phyloP scores from a whole-genome alignment of 805 yeast species.

The Ogataea siamensis region DNA sequence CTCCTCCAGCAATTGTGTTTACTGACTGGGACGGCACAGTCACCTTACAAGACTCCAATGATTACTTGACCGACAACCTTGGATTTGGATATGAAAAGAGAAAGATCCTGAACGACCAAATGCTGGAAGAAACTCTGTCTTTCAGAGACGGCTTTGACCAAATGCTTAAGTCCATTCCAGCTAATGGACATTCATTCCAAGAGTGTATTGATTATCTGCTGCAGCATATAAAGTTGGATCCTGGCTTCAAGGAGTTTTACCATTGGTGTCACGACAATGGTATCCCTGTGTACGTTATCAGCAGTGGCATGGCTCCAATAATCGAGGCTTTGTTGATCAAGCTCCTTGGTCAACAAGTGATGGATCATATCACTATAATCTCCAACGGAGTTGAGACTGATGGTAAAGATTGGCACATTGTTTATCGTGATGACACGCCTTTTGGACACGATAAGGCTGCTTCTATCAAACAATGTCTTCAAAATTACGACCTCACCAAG shows the following conservation, averaged over 20 bases:
- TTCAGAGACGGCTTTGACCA: constrained; percentile 81
- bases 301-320: constrained; percentile 92
- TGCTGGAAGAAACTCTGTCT: constrained; percentile 62
- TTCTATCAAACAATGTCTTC: constrained; percentile 56
- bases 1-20: constrained; percentile 69
- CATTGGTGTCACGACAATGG: constrained; percentile 69
- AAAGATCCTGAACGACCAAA: constrained; percentile 62
- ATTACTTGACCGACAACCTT: constrained; percentile 79
- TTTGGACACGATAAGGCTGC: constrained; percentile 95
- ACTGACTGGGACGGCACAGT: constrained; percentile 99
- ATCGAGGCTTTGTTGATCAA: constrained; percentile 72
- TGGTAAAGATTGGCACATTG: constrained; percentile 75
- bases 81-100: constrained; percentile 82
- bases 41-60: constrained; percentile 93
- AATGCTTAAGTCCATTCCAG: constrained; percentile 82
- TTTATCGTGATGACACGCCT: constrained; percentile 77
- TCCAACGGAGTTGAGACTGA: constrained; percentile 58
- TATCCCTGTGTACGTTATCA: constrained; percentile 83
- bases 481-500: constrained; percentile 33
- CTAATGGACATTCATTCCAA: constrained; percentile 45
- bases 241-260: constrained; percentile 83
- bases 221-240: constrained; percentile 72
- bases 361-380: constrained; percentile 70
- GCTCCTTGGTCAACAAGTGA: constrained; percentile 75
- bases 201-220: constrained; percentile 74